Percentiles rank a stretch among this genome's conserved stretches.
phyloP scores from a whole-genome alignment of 2,329 filamentous ascomycete species.

The Ascochyta viciae-villosae region DNA sequence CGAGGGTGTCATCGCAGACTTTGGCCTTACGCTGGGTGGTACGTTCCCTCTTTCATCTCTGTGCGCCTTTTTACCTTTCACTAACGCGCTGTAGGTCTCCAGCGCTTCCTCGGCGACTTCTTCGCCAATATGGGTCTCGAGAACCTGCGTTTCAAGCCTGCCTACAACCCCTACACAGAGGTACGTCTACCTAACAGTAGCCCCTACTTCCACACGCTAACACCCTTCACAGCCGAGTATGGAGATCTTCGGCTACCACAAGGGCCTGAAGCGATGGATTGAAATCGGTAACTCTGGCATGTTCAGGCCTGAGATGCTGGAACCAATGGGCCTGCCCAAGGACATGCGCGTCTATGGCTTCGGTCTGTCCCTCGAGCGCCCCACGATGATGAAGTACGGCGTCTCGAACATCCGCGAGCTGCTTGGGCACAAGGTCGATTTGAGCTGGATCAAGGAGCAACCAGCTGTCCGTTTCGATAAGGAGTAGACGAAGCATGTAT shows the following conservation, averaged over 20 bases:
- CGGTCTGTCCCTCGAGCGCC: constrained; percentile 88
- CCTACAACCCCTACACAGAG: constrained; percentile 82
- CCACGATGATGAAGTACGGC: constrained; percentile 94
- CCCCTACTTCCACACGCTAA: background rate
- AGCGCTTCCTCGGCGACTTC: constrained; percentile 95
- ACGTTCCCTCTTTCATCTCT: background rate
- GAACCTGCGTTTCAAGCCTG: constrained; percentile 91
- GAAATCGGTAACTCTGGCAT: constrained; percentile 99
- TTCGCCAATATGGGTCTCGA: constrained; percentile 94
- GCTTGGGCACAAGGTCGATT: constrained; percentile 92
- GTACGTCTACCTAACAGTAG: background rate
- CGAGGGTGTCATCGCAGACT: constrained; percentile 98
- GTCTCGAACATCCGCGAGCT: constrained; percentile 86
- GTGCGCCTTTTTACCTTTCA: background rate
- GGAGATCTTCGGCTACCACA: constrained; percentile 98
- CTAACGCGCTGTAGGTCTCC: constrained; percentile 59
- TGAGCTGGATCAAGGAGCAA: constrained; percentile 90
- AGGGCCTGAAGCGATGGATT: constrained; percentile 69
- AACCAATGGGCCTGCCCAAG: constrained; percentile 90
- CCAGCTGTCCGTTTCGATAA: constrained; percentile 90
- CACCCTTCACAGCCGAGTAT: constrained; percentile 66
- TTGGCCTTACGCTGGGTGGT: constrained; percentile 88
- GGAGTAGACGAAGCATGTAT: constrained; percentile 57
- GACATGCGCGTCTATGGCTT: constrained; percentile 95
- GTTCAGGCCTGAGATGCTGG: constrained; percentile 98